Conservation (phyloP, 2,329 filamentous ascomycete genomes). For the Ascochyta koolunga region DNA sequence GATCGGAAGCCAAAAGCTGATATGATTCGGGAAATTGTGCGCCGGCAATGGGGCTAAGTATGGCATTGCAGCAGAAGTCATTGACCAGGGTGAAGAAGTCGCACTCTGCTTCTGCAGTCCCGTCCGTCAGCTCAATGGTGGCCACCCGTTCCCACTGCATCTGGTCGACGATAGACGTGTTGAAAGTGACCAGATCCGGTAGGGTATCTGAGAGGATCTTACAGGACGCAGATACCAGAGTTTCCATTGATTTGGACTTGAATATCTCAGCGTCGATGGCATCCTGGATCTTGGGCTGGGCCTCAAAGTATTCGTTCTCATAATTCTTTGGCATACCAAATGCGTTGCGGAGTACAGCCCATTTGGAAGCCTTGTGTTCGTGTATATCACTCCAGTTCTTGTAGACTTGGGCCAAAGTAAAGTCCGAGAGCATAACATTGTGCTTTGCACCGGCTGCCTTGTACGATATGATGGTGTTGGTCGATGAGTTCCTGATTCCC, state of each 20-base stretch:
- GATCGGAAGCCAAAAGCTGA: conserved; percentile 54
- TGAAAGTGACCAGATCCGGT: conserved; percentile 65
- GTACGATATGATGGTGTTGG: conserved; percentile 55
- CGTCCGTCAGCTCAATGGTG: conserved; percentile 52
- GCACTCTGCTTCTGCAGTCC: conserved; percentile 56
- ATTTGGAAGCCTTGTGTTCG: conserved; percentile 26
- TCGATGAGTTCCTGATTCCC: conserved; percentile 48
- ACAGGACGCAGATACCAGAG: conserved; percentile 40
- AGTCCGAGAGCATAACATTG: conserved; percentile 57
- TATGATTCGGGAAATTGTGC: conserved; percentile 58
- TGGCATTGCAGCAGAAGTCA: conserved; percentile 62
- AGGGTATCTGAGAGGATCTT: conserved; percentile 50
- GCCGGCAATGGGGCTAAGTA: conserved; percentile 57
- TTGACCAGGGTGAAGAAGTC: conserved; percentile 56
- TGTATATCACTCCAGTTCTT: conserved; percentile 25
- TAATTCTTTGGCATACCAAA: conserved; percentile 34
- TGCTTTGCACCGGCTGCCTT: conserved; percentile 58
- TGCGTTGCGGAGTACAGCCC: conserved; percentile 35
- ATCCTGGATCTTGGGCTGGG: conserved; percentile 38
- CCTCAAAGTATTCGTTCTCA: conserved; percentile 27
- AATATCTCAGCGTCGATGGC: conserved; percentile 54
- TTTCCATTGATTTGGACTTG: conserved; percentile 54
- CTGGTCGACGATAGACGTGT: conserved; percentile 65
- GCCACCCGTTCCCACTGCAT: conserved; percentile 65
- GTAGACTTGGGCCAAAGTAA: conserved; percentile 48